Evolutionary conservation across 805 yeast genomes (phyloP).

Genomic region (Sugiyamaella qingdaonensis): DNA sequence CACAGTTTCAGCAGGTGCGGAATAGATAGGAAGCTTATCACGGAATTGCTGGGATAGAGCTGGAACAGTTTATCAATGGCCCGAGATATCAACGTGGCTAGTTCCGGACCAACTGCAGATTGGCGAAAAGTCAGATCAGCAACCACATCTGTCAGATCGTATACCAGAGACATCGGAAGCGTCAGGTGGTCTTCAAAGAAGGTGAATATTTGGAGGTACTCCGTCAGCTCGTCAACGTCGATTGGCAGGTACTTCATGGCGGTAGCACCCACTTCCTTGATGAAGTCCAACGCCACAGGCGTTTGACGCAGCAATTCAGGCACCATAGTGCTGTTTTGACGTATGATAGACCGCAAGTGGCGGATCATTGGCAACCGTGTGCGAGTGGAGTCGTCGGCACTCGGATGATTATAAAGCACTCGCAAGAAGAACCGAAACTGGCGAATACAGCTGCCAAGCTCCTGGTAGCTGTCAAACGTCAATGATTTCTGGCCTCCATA

Average conservation of each 20-base stretch:
- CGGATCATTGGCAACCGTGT: background rate
- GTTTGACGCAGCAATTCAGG: background rate
- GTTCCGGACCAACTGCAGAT: background rate
- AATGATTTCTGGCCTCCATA: slow-evolving; percentile 3
- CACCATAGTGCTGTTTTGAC: background rate
- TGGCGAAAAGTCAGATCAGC: background rate
- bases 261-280: background rate
- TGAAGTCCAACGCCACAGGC: background rate
- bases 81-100: background rate
- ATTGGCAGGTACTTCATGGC: background rate
- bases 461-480: background rate
- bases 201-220: background rate
- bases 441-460: background rate
- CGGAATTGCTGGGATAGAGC: background rate
- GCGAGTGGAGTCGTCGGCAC: background rate
- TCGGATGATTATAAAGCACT: background rate
- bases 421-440: background rate
- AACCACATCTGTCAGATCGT: background rate
- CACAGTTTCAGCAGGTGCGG: background rate
- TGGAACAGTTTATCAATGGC: background rate
- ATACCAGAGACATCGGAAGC: background rate
- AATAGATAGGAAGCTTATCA: slow-evolving; percentile 1
- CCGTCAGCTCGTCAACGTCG: background rate
- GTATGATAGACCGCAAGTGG: background rate
- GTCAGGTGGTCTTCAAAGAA: background rate